A percentile compares a stretch with the other conserved stretches of the same genome.
These are phyloP conservation scores for Chrysanthemum seticuspe DNA, from an alignment of 129 eudicot species.

Conservation along the genomic window DNA sequence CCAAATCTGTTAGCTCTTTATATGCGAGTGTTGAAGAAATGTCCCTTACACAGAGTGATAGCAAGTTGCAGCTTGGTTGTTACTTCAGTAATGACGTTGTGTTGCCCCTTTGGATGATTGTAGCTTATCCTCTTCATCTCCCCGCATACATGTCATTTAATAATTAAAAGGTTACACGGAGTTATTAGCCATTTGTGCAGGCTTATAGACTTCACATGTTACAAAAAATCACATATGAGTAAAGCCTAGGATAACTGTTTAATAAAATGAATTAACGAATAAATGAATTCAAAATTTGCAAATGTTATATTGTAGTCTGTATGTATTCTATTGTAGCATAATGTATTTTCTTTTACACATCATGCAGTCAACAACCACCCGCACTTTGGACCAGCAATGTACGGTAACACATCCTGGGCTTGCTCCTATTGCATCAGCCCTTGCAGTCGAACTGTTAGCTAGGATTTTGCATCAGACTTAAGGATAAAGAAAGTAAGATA, in stretches of 20 bases:
- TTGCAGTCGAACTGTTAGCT: slow-evolving; percentile 88
- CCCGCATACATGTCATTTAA: too few relatives aligned
- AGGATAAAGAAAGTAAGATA: too few relatives aligned
- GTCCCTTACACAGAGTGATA: too few relatives aligned
- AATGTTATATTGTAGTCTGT: background rate
- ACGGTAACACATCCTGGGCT: slow-evolving; percentile 98
- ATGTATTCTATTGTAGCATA: background rate
- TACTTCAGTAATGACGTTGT: too few relatives aligned
- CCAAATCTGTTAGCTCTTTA: too few relatives aligned
- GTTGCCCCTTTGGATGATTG: slow-evolving; percentile 13
- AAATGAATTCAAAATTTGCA: background rate
- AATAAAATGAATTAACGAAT: too few relatives aligned
- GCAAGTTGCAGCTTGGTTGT: too few relatives aligned
- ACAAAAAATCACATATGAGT: background rate
- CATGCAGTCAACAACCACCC: slow-evolving; percentile 82
- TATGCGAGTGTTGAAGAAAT: too few relatives aligned
- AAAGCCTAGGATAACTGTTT: too few relatives aligned
- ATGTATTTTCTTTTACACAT: background rate
- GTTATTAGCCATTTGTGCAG: background rate
- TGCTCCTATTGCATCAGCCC: slow-evolving; percentile 91
- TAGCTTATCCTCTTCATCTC: background rate
- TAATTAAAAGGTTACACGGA: background rate
- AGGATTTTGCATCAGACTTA: slow-evolving; percentile 66
- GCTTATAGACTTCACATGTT: background rate
- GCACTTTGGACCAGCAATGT: slow-evolving; percentile 96